Conservation (phyloP, 345 rosid species). For the Eucalyptus coolabah region DNA sequence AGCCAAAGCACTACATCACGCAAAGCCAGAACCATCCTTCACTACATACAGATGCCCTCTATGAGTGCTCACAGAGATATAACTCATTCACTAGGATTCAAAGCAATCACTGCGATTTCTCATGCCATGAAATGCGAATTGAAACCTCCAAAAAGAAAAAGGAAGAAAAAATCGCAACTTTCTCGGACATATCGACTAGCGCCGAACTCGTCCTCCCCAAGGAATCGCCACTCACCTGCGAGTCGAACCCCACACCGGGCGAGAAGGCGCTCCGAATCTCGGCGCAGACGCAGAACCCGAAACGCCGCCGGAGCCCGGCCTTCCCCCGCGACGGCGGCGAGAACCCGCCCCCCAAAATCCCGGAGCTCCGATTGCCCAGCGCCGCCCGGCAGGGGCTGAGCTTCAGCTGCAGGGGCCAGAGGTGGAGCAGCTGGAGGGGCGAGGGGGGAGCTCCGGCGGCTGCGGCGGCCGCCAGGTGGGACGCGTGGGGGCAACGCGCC, state of each 20-base stretch:
- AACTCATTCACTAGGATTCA: background rate
- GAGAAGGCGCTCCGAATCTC: conserved; percentile 53
- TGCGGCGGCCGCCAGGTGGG: background rate
- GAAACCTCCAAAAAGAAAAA: background rate
- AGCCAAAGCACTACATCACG: background rate
- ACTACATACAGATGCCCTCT: background rate
- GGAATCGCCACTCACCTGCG: conserved; percentile 34
- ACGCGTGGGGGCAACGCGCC: conserved; percentile 23
- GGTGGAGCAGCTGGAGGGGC: background rate
- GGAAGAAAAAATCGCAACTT: background rate
- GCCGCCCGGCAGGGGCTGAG: background rate
- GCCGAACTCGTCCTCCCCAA: background rate
- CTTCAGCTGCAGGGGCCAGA: conserved; percentile 6
- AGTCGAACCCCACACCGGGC: conserved; percentile 50
- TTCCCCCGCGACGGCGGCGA: conserved; percentile 10
- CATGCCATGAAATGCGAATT: background rate
- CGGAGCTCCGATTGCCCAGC: background rate
- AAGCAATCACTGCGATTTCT: background rate
- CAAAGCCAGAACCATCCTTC: background rate
- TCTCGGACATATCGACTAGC: background rate
- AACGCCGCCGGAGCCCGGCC: conserved; percentile 15
- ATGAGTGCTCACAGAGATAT: background rate
- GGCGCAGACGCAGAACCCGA: conserved; percentile 41
- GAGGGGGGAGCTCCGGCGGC: conserved; percentile 8
- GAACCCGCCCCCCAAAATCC: conserved; percentile 8